phyloP scores from a whole-genome alignment of 1,284 basidiomycete genomes.

The Ceraceosorus guamensis region DNA sequence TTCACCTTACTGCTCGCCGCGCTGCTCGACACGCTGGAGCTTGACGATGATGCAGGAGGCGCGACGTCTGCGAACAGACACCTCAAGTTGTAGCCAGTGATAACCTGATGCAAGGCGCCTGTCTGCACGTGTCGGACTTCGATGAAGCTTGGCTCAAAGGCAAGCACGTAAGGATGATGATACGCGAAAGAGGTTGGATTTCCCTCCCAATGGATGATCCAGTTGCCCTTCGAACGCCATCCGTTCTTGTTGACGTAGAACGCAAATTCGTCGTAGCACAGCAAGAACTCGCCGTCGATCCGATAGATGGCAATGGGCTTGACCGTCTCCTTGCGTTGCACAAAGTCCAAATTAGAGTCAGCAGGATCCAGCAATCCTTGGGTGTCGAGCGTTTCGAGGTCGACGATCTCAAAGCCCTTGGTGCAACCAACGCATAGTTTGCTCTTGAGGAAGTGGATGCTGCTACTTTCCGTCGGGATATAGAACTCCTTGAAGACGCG shows the following conservation, averaged over 20 bases:
- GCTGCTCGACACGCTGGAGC: neutral
- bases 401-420: constrained; percentile 98
- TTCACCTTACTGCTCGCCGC: neutral
- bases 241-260: constrained; percentile 98
- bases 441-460: constrained; percentile 95
- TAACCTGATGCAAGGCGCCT: constrained; percentile 85
- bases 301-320: constrained; percentile 94
- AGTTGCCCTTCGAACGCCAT: constrained; percentile 78
- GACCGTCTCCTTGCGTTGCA: constrained; percentile 77
- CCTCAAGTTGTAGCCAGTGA: constrained; percentile 60
- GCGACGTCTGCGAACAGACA: constrained; percentile 90
- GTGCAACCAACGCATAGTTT: constrained; percentile 95
- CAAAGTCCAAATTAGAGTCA: constrained; percentile 86
- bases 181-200: constrained; percentile 86
- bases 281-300: constrained; percentile 89
- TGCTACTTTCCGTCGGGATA: constrained; percentile 92
- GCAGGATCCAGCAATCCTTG: constrained; percentile 91
- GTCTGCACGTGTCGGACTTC: constrained; percentile 95
- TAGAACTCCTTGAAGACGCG: constrained; percentile 94
- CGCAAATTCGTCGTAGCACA: constrained; percentile 98
- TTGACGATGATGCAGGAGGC: constrained; percentile 55
- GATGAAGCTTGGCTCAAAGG: constrained; percentile 92
- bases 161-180: constrained; percentile 92
- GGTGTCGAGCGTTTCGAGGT: constrained; percentile 92
- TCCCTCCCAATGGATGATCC: constrained; percentile 97